phyloP scores from a whole-genome alignment of 805 yeast species.

The Candida jianshihensis region DNA sequence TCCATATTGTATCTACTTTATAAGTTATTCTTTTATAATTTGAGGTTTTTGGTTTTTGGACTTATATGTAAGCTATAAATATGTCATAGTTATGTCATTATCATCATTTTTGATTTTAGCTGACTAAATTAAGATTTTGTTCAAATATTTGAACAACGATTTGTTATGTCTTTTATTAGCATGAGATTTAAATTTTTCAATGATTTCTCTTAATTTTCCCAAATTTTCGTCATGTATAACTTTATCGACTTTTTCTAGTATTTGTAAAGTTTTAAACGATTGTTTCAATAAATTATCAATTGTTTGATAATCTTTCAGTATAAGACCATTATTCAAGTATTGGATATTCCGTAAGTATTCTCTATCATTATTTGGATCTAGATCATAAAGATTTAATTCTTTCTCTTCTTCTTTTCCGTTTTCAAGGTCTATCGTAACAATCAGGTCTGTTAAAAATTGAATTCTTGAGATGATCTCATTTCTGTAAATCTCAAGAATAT shows the following conservation, averaged over 20 bases:
- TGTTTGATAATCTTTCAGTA: slow-evolving; percentile 9
- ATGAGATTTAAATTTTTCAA: slow-evolving; percentile 6
- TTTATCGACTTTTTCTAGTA: slow-evolving; percentile 2
- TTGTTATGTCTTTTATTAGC: slow-evolving; percentile 4
- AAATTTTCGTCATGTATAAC: not conserved
- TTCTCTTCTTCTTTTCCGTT: not conserved
- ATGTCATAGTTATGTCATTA: too few species aligned
- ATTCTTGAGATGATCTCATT: slow-evolving; percentile 1
- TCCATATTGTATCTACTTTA: too few species aligned
- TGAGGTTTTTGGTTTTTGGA: too few species aligned
- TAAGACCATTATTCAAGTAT: slow-evolving; percentile 13
- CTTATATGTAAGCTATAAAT: too few species aligned
- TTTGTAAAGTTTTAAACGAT: slow-evolving; percentile 1
- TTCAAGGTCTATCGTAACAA: slow-evolving; percentile 1
- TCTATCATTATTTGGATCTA: slow-evolving; percentile 7
- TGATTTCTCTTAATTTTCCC: not conserved
- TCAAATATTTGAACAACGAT: slow-evolving; percentile 8
- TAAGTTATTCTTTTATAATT: too few species aligned
- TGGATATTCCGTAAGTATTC: slow-evolving; percentile 10
- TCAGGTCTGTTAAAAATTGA: not conserved
- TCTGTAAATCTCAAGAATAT: slow-evolving; percentile 1
- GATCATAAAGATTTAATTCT: slow-evolving; percentile 7
- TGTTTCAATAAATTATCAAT: slow-evolving; percentile 1
- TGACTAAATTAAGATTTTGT: not conserved
- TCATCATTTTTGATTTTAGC: not conserved